These are phyloP conservation scores for Hypoxylon sp. DNA, from an alignment of 2,329 filamentous ascomycete genomes.

Conservation along the genomic window DNA sequence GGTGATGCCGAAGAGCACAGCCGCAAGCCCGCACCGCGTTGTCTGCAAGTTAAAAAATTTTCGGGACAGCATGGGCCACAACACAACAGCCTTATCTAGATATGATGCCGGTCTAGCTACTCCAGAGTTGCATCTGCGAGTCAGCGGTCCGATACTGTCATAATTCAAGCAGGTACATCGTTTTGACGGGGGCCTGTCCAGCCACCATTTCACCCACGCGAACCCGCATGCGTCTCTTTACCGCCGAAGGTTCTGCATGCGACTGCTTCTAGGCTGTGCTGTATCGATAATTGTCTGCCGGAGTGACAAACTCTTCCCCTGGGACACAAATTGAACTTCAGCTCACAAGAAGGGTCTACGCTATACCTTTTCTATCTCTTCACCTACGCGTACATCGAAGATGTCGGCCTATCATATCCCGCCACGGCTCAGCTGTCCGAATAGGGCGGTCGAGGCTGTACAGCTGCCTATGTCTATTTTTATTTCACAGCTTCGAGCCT, in stretches of 20 bases:
- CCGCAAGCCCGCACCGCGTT: conserved; percentile 33
- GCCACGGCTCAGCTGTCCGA: conserved; percentile 41
- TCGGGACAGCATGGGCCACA: conserved; percentile 33
- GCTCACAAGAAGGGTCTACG: conserved; percentile 24
- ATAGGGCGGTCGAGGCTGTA: conserved; percentile 41
- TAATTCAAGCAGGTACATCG: conserved; percentile 24
- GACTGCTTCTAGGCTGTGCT: conserved; percentile 35
- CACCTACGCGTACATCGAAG: conserved; percentile 16
- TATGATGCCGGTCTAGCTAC: conserved; percentile 34
- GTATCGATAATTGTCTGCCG: conserved; percentile 29
- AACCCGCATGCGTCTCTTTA: conserved; percentile 21
- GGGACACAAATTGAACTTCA: conserved; percentile 18
- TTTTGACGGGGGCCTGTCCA: conserved; percentile 23
- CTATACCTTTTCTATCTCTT: conserved; percentile 36
- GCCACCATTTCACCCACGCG: conserved; percentile 17
- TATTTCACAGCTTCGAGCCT: conserved; percentile 33
- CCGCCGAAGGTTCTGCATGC: conserved; percentile 32
- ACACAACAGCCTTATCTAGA: conserved; percentile 41
- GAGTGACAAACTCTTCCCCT: conserved; percentile 18
- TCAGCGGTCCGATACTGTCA: conserved; percentile 40
- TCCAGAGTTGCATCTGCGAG: conserved; percentile 37
- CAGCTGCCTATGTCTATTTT: conserved; percentile 30
- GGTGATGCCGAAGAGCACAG: conserved; percentile 42
- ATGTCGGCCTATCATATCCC: conserved; percentile 30
- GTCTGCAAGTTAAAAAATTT: conserved; percentile 35